A percentile compares a stretch with the other conserved stretches of the same genome.
Evolutionary conservation across 371 early-diverging fungal genomes (phyloP).

Genomic region (Circinella umbellata): DNA sequence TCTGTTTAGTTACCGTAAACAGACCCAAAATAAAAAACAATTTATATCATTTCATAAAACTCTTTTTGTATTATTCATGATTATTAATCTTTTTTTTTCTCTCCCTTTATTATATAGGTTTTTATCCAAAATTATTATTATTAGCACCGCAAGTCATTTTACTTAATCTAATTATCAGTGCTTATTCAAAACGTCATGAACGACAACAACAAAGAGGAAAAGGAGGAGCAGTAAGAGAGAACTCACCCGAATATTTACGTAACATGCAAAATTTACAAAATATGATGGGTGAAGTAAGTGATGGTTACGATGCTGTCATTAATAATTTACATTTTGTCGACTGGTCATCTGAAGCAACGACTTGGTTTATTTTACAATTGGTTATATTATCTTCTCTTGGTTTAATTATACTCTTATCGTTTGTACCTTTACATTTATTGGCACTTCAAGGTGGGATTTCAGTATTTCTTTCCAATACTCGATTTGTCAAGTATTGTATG

Average conservation of each 20-base stretch:
- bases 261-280: slow-evolving; percentile 55
- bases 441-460: slow-evolving; percentile 32
- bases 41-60: neutral
- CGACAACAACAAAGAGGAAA: neutral
- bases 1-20: too few species aligned
- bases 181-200: slow-evolving; percentile 16
- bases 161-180: slow-evolving; percentile 11
- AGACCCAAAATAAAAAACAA: neutral
- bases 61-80: neutral
- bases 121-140: slow-evolving; percentile 40
- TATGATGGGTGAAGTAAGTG: slow-evolving; percentile 55
- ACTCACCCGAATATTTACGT: slow-evolving; percentile 47
- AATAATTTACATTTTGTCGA: slow-evolving; percentile 36
- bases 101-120: slow-evolving; percentile 23
- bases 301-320: slow-evolving; percentile 37
- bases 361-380: slow-evolving; percentile 39
- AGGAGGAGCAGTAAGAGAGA: slow-evolving; percentile 16
- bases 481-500: slow-evolving; percentile 41
- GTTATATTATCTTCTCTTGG: slow-evolving; percentile 25
- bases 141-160: slow-evolving; percentile 42
- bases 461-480: slow-evolving; percentile 43
- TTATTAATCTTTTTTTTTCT: neutral
- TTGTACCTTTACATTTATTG: slow-evolving; percentile 34
- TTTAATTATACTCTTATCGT: slow-evolving; percentile 30
- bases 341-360: slow-evolving; percentile 43